Conservation (phyloP, 768 basidiomycete species). For the Lentinula boryana region DNA sequence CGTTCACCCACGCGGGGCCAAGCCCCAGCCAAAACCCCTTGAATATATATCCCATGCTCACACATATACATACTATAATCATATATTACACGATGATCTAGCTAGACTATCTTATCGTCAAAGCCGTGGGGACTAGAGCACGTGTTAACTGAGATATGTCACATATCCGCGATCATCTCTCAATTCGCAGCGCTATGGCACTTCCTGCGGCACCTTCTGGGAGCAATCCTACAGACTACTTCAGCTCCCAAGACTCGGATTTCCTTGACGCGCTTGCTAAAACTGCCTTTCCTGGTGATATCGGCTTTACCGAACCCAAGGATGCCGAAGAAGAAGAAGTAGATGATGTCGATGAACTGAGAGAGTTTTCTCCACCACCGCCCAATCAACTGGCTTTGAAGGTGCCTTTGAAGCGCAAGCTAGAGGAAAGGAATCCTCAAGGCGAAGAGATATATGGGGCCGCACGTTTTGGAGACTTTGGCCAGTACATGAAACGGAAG, state of each 20-base stretch:
- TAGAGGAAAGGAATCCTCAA: slow-evolving; percentile 12
- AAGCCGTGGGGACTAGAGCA: too few species aligned
- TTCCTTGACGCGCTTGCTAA: slow-evolving; percentile 44
- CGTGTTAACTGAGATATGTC: background rate
- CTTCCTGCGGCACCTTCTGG: background rate
- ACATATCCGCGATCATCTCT: background rate
- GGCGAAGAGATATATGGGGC: slow-evolving; percentile 63
- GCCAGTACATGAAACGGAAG: slow-evolving; percentile 88
- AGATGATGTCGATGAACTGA: slow-evolving; percentile 11
- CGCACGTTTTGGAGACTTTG: slow-evolving; percentile 75
- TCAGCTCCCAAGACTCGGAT: slow-evolving; percentile 46
- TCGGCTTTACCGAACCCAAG: slow-evolving; percentile 10
- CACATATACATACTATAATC: too few species aligned
- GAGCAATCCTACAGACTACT: slow-evolving; percentile 46
- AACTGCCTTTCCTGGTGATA: slow-evolving; percentile 44
- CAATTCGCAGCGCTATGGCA: background rate
- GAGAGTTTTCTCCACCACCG: background rate
- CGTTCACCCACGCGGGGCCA: too few species aligned
- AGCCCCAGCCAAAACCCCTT: too few species aligned
- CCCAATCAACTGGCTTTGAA: slow-evolving; percentile 1
- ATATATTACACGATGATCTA: too few species aligned
- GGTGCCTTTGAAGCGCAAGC: slow-evolving; percentile 8
- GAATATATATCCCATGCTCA: too few species aligned
- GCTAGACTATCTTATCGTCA: too few species aligned
- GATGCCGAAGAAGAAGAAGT: slow-evolving; percentile 20